A percentile compares a stretch with the other conserved stretches of the same genome.
phyloP scores from a whole-genome alignment of 257 asterid genomes.

The Fraxinus anomala region DNA sequence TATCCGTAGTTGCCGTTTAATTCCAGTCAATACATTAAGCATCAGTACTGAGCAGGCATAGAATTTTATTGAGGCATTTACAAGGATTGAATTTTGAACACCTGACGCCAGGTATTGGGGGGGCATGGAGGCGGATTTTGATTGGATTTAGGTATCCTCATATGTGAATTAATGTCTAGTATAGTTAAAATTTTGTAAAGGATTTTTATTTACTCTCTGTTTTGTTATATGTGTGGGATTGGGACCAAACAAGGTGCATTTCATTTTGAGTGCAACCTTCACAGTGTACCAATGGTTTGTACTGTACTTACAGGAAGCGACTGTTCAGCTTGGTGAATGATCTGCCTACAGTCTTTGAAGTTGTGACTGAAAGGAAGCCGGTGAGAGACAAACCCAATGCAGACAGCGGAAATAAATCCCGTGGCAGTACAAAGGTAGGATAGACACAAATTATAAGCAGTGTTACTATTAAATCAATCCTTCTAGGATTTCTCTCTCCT shows the following conservation, averaged over 20 bases:
- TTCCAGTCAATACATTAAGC: background rate
- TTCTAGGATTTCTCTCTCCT: background rate
- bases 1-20: background rate
- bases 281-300: background rate
- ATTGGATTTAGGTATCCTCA: background rate
- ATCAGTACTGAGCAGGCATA: background rate
- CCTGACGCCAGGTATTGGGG: background rate
- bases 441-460: background rate
- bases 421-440: slow-evolving; percentile 79
- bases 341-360: slow-evolving; percentile 82
- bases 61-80: slow-evolving; percentile 1
- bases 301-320: slow-evolving; percentile 65
- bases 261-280: background rate
- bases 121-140: background rate
- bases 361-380: slow-evolving; percentile 77
- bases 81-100: background rate
- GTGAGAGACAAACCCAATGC: slow-evolving; percentile 81
- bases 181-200: background rate
- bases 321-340: slow-evolving; percentile 86
- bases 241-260: background rate
- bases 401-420: slow-evolving; percentile 89
- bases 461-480: slow-evolving; percentile 1
- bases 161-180: background rate
- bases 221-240: background rate
- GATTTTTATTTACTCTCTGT: background rate